Evolutionary conservation across 2,329 filamentous ascomycete genomes (phyloP).

Genomic region (Zasmidium cellare): DNA sequence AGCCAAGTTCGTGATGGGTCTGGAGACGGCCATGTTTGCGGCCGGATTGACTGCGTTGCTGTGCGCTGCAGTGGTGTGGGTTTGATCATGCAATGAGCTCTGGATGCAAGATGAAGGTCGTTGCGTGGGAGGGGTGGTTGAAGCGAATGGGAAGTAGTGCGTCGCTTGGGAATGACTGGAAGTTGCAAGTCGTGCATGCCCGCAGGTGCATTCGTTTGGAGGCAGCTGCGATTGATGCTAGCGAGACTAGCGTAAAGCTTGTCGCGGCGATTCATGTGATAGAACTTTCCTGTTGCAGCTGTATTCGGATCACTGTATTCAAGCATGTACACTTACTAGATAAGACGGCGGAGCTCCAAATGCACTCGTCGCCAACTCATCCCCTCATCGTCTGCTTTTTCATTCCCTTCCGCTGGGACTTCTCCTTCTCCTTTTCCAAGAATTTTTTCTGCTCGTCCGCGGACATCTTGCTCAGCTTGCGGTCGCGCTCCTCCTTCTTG

Average conservation of each 20-base stretch:
- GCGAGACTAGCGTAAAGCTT: too few relatives aligned
- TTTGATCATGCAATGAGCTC: too few relatives aligned
- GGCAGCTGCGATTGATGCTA: background rate
- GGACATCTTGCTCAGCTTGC: slow-evolving; percentile 71
- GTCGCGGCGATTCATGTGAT: too few relatives aligned
- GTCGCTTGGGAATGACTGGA: too few relatives aligned
- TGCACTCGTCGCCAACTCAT: slow-evolving; percentile 24
- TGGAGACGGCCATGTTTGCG: too few relatives aligned
- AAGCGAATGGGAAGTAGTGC: too few relatives aligned
- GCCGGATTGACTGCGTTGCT: too few relatives aligned
- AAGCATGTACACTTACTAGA: slow-evolving; percentile 1
- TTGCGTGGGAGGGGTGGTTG: too few relatives aligned
- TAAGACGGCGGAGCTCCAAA: background rate
- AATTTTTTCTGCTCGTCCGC: slow-evolving; percentile 55
- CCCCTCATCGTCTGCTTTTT: slow-evolving; percentile 63
- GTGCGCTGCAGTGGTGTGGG: too few relatives aligned
- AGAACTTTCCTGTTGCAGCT: background rate
- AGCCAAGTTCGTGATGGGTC: background rate
- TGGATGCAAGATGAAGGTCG: too few relatives aligned
- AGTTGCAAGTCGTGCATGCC: too few relatives aligned
- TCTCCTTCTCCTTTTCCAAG: slow-evolving; percentile 83
- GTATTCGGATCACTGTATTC: background rate
- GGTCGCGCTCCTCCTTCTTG: slow-evolving; percentile 74
- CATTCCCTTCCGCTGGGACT: slow-evolving; percentile 59
- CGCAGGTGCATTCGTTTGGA: too few relatives aligned